Evolutionary conservation across 306 rosid genomes (phyloP).

Genomic region (Prinsepia uniflora): DNA sequence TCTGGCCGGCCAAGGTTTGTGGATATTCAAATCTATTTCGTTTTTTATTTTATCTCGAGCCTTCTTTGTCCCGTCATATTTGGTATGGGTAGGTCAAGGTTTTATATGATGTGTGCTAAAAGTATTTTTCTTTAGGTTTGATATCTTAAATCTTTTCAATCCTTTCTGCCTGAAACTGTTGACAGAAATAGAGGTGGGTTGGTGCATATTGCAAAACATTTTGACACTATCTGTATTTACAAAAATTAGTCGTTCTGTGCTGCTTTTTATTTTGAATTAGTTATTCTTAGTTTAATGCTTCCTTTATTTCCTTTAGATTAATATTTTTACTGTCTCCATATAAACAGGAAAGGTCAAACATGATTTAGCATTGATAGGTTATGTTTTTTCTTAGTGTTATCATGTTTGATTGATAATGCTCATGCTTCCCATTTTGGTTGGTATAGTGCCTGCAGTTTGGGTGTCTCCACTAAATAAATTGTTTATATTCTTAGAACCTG

Average conservation of each 20-base stretch:
- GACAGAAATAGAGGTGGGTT: no score
- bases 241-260: not conserved
- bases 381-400: not conserved
- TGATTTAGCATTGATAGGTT: not conserved
- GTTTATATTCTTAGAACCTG: not conserved
- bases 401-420: not conserved
- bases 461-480: not conserved
- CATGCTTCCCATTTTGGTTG: not conserved
- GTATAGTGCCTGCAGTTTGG: not conserved
- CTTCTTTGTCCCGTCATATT: not conserved
- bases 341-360: not conserved
- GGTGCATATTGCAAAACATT: not conserved
- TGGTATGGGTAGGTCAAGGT: not conserved
- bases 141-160: not conserved
- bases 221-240: not conserved
- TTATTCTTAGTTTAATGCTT: not conserved
- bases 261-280: not conserved
- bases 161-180: not conserved
- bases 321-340: not conserved
- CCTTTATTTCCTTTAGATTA: not conserved
- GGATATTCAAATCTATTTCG: not conserved
- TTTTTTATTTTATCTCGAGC: not conserved
- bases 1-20: conserved; percentile 92
- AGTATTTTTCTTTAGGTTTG: no score
- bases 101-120: no score